Percentiles rank a stretch among this genome's conserved stretches.
Conservation (phyloP, 805 yeast genomes). For the Grigorovia humatica region DNA sequence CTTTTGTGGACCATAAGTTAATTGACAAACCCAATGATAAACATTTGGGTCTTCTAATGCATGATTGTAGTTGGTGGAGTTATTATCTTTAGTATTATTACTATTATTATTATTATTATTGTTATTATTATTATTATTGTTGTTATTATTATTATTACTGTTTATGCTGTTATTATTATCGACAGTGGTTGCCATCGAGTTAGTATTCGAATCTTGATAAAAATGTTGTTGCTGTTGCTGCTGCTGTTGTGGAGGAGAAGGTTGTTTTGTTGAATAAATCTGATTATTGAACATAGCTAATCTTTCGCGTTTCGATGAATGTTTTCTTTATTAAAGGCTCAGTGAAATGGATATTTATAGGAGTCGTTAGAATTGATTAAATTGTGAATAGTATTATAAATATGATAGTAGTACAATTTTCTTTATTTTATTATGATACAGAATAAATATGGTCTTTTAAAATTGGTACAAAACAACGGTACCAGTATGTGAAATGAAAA, state of each 20-base stretch:
- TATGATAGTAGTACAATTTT: not conserved
- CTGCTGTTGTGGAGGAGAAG: not conserved
- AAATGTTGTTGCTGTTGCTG: not conserved
- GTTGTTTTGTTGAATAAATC: not conserved
- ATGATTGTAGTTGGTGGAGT: constrained; percentile 16
- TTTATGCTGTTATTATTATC: not conserved
- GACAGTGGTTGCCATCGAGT: not conserved
- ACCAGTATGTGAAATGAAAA: not conserved
- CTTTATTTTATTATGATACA: not conserved
- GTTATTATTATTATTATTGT: constrained; percentile 9
- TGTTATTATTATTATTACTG: not conserved
- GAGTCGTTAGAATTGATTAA: not conserved
- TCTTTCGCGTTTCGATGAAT: no score
- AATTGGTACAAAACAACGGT: not conserved
- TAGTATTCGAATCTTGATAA: not conserved
- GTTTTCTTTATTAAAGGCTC: no score
- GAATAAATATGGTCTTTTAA: not conserved
- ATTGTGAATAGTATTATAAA: not conserved
- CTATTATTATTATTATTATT: constrained; percentile 7
- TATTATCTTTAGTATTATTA: constrained; percentile 5
- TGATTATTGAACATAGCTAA: not conserved
- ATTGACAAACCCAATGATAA: constrained; percentile 80
- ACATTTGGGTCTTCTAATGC: constrained; percentile 71
- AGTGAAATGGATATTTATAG: no score
- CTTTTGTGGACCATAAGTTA: constrained; percentile 81